Conservation (phyloP, 805 yeast species). For the Candida orba region DNA sequence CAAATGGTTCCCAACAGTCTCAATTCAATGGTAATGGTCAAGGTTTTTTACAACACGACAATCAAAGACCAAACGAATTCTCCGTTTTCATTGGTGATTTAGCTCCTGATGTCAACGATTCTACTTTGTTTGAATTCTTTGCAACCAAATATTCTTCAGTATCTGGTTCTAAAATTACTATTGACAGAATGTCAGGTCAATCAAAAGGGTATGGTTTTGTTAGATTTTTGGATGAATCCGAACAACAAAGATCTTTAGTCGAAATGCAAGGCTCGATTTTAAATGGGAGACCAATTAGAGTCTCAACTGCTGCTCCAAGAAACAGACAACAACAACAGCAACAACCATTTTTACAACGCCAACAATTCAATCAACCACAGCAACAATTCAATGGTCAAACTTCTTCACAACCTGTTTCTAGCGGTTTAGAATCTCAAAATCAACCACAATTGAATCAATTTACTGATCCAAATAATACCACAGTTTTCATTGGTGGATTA, state of each 20-base stretch:
- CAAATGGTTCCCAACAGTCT: constrained; percentile 41
- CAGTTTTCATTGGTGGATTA: constrained; percentile 63
- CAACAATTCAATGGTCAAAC: constrained; percentile 11
- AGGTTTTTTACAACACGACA: constrained; percentile 1
- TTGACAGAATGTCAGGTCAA: constrained; percentile 60
- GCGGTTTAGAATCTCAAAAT: constrained; percentile 29
- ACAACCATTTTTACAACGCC: constrained; percentile 10
- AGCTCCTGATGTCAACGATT: constrained; percentile 65
- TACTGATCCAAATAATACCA: constrained; percentile 79
- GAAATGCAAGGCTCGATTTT: constrained; percentile 79
- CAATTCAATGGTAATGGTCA: neutral
- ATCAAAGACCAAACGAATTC: constrained; percentile 32
- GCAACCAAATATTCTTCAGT: constrained; percentile 65
- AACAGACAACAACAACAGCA: constrained; percentile 25
- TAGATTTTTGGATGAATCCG: constrained; percentile 57
- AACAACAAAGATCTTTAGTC: constrained; percentile 61
- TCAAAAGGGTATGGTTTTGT: constrained; percentile 89
- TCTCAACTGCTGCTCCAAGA: constrained; percentile 60
- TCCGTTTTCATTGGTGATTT: constrained; percentile 86
- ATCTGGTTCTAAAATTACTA: constrained; percentile 69
- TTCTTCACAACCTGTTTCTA: constrained; percentile 12
- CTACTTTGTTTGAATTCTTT: constrained; percentile 56
- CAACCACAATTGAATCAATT: constrained; percentile 54
- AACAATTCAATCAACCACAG: constrained; percentile 10
- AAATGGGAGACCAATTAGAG: constrained; percentile 70